Base-by-base conservation (phyloP, 225 moss, liverwort and hornwort genomes). In the Bryum argenteum region DNA sequence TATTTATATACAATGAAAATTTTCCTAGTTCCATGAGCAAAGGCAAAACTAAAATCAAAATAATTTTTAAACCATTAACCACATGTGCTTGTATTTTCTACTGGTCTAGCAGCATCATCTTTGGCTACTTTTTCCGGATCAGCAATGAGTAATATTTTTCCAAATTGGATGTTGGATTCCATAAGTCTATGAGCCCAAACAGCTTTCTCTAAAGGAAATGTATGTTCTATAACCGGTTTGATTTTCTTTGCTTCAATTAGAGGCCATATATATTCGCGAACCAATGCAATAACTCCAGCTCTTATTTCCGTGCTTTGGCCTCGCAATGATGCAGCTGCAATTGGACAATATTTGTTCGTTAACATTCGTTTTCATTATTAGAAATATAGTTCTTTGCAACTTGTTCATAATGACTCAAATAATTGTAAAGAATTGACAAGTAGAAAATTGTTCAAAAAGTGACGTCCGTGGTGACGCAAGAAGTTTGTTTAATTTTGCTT, bases 191-290 rank as follows among this genome's bases (percentile, higher is more conserved):
- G 96, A 61, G 78, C 91, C 60, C 84, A 79, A 17, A 81, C 71
- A 28, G 84, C 93, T 45, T 88, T 83, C 24, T 69, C 87, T 63
- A 96, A 43, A 5, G 90, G 89, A 68, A 93, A 88, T 1, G 81
- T 74, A 38, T 54, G 52, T 23, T 78, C 71, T 20, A 91, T 78
- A 5, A 93, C 40, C 1, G 96, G 85, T 39, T 84, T 87, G 2
- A 93, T 76, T 57, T 81, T 72, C 10, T 89, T 91, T 11, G 42
- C 44, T 57, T 75, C 96, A 37, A 96, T 61, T 8, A 80, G 71
- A 0, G 93, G 87, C 96, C 96, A 96, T n/a, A 96, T 89, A 47
- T 85, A 3, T 38, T 89, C 82, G 24, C 63, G 19, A 40, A 96
- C 96, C 20, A 84, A 80, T 67, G 75, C 80, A 9, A 96, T 78